phyloP scores from a whole-genome alignment of 2,329 filamentous ascomycete species.

The Fulvia fulva region DNA sequence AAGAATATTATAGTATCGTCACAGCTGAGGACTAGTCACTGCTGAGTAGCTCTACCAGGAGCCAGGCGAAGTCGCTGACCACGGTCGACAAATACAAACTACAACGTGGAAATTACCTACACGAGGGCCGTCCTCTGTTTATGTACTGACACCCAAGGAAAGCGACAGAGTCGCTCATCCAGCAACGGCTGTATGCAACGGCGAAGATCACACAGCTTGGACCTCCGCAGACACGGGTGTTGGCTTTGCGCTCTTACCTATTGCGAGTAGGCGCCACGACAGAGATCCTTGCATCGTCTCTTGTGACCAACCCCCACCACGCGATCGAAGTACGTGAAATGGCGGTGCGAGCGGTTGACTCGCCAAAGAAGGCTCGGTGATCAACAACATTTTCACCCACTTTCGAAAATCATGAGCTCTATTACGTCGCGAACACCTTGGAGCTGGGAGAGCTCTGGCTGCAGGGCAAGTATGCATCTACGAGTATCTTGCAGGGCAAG shows the following conservation, averaged over 20 bases:
- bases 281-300: not conserved
- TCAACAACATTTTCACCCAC: not conserved
- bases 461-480: too few species aligned
- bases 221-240: not conserved
- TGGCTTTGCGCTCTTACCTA: not conserved
- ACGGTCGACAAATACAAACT: not conserved
- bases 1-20: not conserved
- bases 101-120: not conserved
- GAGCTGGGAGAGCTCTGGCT: slow-evolving; percentile 3
- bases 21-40: not conserved
- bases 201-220: slow-evolving; percentile 1
- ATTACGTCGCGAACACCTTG: not conserved
- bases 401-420: slow-evolving; percentile 6
- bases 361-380: not conserved
- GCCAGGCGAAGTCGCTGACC: slow-evolving; percentile 2
- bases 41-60: slow-evolving; percentile 4
- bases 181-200: not conserved
- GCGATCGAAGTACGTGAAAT: not conserved
- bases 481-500: too few species aligned
- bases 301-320: slow-evolving; percentile 3
- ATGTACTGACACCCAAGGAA: slow-evolving; percentile 4
- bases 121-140: not conserved
- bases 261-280: not conserved
- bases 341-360: not conserved
- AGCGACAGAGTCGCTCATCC: not conserved